Evolutionary conservation across 2,329 filamentous ascomycete genomes (phyloP).

Genomic region (Penicillium glabrum): DNA sequence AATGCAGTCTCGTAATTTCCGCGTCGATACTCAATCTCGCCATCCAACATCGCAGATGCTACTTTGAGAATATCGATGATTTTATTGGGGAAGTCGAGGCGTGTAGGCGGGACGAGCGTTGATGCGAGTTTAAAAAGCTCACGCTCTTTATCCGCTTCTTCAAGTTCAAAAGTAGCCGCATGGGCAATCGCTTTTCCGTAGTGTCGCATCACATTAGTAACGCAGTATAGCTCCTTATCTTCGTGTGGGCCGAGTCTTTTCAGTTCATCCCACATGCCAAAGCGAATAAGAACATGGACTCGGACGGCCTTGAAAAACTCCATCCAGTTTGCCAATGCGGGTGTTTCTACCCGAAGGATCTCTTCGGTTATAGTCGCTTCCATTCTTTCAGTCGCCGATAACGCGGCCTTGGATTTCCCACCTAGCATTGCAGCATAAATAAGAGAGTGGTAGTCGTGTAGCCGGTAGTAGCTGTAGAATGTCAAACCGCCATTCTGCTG

Average conservation of each 20-base stretch:
- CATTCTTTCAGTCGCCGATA: constrained; percentile 59
- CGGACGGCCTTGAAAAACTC: constrained; percentile 68
- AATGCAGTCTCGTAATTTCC: constrained; percentile 61
- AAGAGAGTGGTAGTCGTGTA: constrained; percentile 71
- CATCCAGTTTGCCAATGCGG: constrained; percentile 76
- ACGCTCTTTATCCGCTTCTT: constrained; percentile 54
- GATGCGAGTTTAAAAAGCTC: constrained; percentile 53
- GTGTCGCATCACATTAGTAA: constrained; percentile 65
- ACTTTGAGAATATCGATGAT: constrained; percentile 63
- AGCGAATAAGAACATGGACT: constrained; percentile 69
- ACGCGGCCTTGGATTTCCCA: constrained; percentile 60
- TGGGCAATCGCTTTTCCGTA: constrained; percentile 68
- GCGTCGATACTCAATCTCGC: constrained; percentile 69
- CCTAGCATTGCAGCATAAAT: constrained; percentile 77
- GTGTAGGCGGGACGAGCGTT: constrained; percentile 54
- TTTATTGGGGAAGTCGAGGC: constrained; percentile 68
- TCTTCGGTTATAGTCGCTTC: constrained; percentile 63
- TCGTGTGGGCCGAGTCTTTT: constrained; percentile 54
- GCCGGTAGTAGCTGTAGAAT: constrained; percentile 74
- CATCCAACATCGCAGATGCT: constrained; percentile 64
- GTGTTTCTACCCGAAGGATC: constrained; percentile 62
- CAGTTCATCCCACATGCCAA: constrained; percentile 71
- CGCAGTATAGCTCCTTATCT: constrained; percentile 63
- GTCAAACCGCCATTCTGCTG: constrained; percentile 56
- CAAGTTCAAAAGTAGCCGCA: constrained; percentile 57